Conservation (phyloP, 106 monocot genomes). For the Dioscorea alata region DNA sequence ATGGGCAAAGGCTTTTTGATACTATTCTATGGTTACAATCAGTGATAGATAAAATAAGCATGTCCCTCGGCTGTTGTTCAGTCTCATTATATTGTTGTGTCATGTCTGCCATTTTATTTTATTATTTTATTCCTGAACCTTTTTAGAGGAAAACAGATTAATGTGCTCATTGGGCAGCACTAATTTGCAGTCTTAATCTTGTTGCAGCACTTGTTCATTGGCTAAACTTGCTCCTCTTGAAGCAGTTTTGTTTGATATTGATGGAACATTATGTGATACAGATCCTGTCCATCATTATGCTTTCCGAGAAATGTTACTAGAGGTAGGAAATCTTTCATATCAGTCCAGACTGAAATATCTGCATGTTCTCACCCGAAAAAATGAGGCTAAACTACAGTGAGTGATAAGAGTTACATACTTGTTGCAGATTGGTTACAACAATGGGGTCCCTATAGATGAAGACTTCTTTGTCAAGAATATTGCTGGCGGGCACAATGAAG, state of each 20-base stretch:
- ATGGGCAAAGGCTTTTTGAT: no score
- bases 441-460: slow-evolving; percentile 61
- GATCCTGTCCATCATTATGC: slow-evolving; percentile 76
- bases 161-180: not conserved
- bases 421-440: slow-evolving; percentile 54
- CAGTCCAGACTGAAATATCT: not conserved
- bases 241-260: slow-evolving; percentile 68
- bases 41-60: no score
- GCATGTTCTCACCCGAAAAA: not conserved
- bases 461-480: slow-evolving; percentile 48
- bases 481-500: slow-evolving; percentile 63
- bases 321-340: slow-evolving; percentile 24
- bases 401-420: not conserved
- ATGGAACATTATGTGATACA: slow-evolving; percentile 66
- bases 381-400: not conserved
- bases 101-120: not conserved
- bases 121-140: no score
- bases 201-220: slow-evolving; percentile 30
- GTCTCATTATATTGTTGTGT: not conserved
- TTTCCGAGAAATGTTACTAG: slow-evolving; percentile 59
- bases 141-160: no score
- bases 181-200: not conserved
- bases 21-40: no score
- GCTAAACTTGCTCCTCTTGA: slow-evolving; percentile 43
- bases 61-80: not conserved